Conservation (phyloP, 108 stramenopile genomes). For the Licmophora abbreviata region DNA sequence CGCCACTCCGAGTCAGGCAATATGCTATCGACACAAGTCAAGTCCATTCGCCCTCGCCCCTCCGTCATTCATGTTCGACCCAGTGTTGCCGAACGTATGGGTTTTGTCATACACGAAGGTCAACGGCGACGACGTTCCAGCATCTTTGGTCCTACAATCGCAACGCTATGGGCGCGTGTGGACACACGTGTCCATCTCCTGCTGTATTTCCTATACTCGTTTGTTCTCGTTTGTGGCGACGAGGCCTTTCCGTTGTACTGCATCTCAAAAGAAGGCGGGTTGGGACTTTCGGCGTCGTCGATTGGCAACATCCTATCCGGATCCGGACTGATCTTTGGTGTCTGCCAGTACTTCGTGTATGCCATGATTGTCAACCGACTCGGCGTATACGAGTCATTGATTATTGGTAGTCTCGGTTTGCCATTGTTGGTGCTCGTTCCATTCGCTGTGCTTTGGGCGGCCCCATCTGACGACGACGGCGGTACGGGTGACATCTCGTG, state of each 20-base stretch:
- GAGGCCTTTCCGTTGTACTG: conserved; percentile 65
- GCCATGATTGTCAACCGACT: conserved; percentile 25
- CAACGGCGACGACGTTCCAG: too few relatives aligned
- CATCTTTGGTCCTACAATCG: neutral
- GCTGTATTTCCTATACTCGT: conserved; percentile 50
- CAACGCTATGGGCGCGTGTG: neutral
- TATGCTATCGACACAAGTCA: too few relatives aligned
- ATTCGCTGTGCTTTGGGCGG: neutral
- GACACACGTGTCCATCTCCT: conserved; percentile 33
- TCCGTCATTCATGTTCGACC: too few relatives aligned
- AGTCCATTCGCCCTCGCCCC: too few relatives aligned
- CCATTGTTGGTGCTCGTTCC: conserved; percentile 34
- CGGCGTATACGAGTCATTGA: conserved; percentile 39
- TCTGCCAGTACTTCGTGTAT: conserved; percentile 39
- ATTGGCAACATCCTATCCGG: conserved; percentile 55
- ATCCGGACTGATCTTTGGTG: conserved; percentile 38
- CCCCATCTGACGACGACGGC: neutral
- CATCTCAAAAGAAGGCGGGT: conserved; percentile 42
- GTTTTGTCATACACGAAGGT: too few relatives aligned
- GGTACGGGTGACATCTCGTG: neutral
- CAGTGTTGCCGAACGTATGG: too few relatives aligned
- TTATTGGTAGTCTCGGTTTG: conserved; percentile 24
- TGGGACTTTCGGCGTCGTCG: conserved; percentile 40
- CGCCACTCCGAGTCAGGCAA: too few relatives aligned
- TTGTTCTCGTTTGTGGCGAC: conserved; percentile 31